A percentile compares a stretch with the other conserved stretches of the same genome.
phyloP scores from a whole-genome alignment of 2,329 filamentous ascomycete species.

The Epichloe uncinata region DNA sequence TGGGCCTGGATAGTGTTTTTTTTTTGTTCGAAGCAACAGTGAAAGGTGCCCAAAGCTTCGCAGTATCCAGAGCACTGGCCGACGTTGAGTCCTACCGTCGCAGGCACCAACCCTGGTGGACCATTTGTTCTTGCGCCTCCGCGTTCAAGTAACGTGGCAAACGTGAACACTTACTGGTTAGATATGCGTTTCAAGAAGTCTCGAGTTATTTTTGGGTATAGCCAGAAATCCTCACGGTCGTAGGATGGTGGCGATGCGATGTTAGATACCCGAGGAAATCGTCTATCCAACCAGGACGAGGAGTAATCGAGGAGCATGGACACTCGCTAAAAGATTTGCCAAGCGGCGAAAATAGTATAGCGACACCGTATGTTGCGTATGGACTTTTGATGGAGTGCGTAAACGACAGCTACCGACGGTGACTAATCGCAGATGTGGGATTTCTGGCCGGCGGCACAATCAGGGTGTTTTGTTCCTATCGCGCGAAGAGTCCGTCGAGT shows the following conservation, averaged over 20 bases:
- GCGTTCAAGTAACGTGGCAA: not conserved
- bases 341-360: not conserved
- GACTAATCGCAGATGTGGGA: not conserved
- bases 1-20: not conserved
- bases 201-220: not conserved
- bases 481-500: not conserved
- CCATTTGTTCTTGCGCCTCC: constrained; percentile 1
- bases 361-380: not conserved
- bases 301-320: not conserved
- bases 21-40: not conserved
- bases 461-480: not conserved
- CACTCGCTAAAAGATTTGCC: not conserved
- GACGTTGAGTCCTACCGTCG: not conserved
- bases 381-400: not conserved
- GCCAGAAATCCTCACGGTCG: not conserved
- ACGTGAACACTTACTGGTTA: not conserved
- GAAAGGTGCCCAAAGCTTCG: not conserved
- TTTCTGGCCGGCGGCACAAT: not conserved
- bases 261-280: not conserved
- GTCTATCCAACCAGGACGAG: not conserved
- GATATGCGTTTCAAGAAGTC: not conserved
- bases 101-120: not conserved
- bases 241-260: not conserved
- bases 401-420: not conserved
- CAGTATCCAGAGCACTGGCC: constrained; percentile 1